Conservation (phyloP, 2,329 filamentous ascomycete genomes). For the Verticillium tricorpus region DNA sequence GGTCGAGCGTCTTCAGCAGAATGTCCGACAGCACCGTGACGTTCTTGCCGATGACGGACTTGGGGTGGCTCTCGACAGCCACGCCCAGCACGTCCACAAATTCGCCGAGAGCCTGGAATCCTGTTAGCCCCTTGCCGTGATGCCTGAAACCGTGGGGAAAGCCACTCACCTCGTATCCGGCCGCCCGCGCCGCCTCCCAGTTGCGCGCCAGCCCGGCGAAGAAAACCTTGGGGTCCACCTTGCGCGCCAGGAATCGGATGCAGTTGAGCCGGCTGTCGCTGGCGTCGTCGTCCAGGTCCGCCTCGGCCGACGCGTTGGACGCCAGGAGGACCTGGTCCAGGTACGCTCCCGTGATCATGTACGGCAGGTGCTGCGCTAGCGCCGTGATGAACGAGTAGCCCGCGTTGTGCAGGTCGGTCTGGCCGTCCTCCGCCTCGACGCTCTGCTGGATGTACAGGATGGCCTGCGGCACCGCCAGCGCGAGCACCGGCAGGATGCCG, state of each 20-base stretch:
- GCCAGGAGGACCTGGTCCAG: constrained; percentile 67
- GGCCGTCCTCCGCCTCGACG: constrained; percentile 44
- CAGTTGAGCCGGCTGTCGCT: constrained; percentile 64
- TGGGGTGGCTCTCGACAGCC: constrained; percentile 72
- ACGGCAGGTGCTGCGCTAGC: constrained; percentile 78
- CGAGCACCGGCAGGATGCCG: constrained; percentile 77
- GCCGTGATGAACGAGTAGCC: constrained; percentile 75
- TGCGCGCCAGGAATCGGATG: constrained; percentile 69
- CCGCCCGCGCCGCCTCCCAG: constrained; percentile 60
- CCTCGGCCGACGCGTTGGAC: constrained; percentile 67
- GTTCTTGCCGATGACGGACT: constrained; percentile 74
- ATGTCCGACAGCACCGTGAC: constrained; percentile 63
- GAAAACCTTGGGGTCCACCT: constrained; percentile 71
- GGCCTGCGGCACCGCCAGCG: constrained; percentile 66
- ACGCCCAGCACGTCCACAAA: constrained; percentile 65
- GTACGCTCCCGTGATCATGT: constrained; percentile 76
- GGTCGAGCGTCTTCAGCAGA: constrained; percentile 56
- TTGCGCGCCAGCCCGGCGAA: constrained; percentile 69
- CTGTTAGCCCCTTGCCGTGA: neutral
- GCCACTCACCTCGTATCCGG: constrained; percentile 56
- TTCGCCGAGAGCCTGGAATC: constrained; percentile 57
- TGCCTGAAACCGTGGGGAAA: neutral
- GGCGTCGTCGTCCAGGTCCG: constrained; percentile 54
- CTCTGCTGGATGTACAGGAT: constrained; percentile 67
- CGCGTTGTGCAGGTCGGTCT: constrained; percentile 71